phyloP scores from a whole-genome alignment of 2,329 filamentous ascomycete genomes.

The Pseudohalonectria lignicola region DNA sequence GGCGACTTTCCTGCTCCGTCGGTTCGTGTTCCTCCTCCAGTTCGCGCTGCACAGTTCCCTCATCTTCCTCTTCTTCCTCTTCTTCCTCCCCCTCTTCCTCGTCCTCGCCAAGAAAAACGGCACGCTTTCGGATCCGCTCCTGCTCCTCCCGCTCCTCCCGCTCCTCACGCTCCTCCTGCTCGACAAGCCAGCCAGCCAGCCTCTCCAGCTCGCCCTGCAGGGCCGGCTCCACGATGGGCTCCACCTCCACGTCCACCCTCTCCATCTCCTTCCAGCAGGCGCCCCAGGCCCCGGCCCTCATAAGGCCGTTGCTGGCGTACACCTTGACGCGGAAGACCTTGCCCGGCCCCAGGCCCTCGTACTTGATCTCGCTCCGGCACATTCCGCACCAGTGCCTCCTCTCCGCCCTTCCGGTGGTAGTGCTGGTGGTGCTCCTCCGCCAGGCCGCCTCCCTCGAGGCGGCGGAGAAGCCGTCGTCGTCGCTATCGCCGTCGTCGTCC shows the following conservation, averaged over 20 bases:
- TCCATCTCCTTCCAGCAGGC: constrained; percentile 98
- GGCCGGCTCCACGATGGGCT: constrained; percentile 55
- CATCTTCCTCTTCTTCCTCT: background rate
- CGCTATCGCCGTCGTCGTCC: constrained; percentile 31
- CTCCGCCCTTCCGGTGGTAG: constrained; percentile 7
- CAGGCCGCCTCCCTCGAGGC: too few relatives aligned
- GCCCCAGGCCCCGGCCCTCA: constrained; percentile 84
- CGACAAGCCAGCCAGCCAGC: constrained; percentile 30
- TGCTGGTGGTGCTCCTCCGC: background rate
- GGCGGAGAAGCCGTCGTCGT: constrained; percentile 23
- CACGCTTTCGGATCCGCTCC: too few relatives aligned
- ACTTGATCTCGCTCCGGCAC: constrained; percentile 43
- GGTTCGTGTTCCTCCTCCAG: background rate
- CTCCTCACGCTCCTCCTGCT: constrained; percentile 23
- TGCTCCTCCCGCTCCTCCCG: constrained; percentile 15
- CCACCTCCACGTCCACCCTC: constrained; percentile 87
- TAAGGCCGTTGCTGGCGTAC: constrained; percentile 89
- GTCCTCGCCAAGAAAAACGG: too few relatives aligned
- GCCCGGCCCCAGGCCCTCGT: constrained; percentile 38
- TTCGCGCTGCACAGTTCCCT: too few relatives aligned
- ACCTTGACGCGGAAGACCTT: constrained; percentile 72
- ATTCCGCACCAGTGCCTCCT: constrained; percentile 45
- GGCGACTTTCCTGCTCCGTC: background rate
- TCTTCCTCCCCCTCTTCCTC: constrained; percentile 18
- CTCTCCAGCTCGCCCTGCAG: constrained; percentile 49